Base-by-base conservation (phyloP, 768 basidiomycete genomes). In the Mycena indigotica region DNA sequence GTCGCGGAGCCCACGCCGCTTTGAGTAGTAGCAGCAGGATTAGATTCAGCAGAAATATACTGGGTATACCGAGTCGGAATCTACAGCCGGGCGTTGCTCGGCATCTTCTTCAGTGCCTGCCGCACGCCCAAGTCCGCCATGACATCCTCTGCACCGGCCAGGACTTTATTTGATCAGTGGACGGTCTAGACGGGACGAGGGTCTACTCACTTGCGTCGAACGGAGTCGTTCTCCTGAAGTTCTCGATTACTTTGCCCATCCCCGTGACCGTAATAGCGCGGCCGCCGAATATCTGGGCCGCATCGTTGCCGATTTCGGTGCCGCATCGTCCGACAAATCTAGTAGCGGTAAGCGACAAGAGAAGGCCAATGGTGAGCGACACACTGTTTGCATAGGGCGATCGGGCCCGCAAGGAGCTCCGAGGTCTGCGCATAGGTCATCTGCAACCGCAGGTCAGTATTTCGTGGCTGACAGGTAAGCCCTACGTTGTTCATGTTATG, bases 371-470 rank as follows among this genome's bases (percentile, higher is more conserved):
- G 19, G 15, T 41, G 32, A 24, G 19, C 28, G 45, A 73, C 86
- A 63, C 62, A 91, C 89, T 93, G 89, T 73, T 98, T 98, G 66
- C 94, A 78, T 45, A 96, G 80, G 13, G 88, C 94, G 65, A 96
- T 93, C 4, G 88, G 83, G 2, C 91, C 93, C n/a, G 94, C 94
- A 10, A 97, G 76, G 66, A 89, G 89, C 59, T 86, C 84, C 1
- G 93, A 88, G 73, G 91, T 91, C 69, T 95, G 86, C 51, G 78
- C 79, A 67, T 95, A 95, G 48, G 79, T 81, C 95, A 95, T 95
- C 87, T 95, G 70, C 5, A 17, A 58, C 28, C 28, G 25, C 41
- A 51, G 23, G 29, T 40, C 55, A 58, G 25, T 46, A 24, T 35
- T 24, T 46, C 12, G 35, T 32, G 49, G 55, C 17, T 28, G 61